Percentiles rank a stretch among this genome's conserved stretches.
Conservation (phyloP, 2,329 filamentous ascomycete species). For the Paraphoma chrysanthemicola region DNA sequence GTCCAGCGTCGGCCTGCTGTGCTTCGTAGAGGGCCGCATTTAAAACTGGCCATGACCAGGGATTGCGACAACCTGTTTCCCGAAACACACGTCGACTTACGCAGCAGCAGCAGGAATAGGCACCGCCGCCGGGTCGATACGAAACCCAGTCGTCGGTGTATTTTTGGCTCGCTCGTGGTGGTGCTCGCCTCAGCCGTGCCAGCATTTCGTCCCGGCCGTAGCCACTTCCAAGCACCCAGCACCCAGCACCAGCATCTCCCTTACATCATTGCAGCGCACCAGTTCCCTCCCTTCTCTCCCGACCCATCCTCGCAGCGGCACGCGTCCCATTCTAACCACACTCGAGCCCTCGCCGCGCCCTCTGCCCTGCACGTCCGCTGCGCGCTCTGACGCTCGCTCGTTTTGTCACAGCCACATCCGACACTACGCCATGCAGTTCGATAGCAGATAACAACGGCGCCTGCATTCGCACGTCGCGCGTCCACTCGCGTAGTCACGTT, state of each 20-base stretch:
- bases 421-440: slow-evolving; percentile 6
- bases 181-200: neutral
- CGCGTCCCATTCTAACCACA: too few relatives aligned
- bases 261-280: slow-evolving; percentile 1
- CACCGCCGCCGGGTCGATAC: too few relatives aligned
- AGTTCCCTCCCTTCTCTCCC: neutral
- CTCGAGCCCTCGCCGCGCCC: too few relatives aligned
- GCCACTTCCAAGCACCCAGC: neutral
- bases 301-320: neutral
- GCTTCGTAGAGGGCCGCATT: neutral
- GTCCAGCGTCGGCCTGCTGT: neutral
- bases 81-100: neutral
- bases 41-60: neutral
- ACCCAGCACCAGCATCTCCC: slow-evolving; percentile 5
- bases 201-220: neutral
- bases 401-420: neutral
- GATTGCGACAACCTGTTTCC: neutral
- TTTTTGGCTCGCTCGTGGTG: slow-evolving; percentile 8
- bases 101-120: neutral
- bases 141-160: neutral
- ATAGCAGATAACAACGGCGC: slow-evolving; percentile 24
- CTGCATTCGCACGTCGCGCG: slow-evolving; percentile 17
- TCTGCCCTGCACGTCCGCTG: neutral
- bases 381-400: neutral
- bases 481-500: slow-evolving; percentile 29